Conservation (phyloP, 2,329 filamentous ascomycete genomes). For the Mycosphaerella sp. region DNA sequence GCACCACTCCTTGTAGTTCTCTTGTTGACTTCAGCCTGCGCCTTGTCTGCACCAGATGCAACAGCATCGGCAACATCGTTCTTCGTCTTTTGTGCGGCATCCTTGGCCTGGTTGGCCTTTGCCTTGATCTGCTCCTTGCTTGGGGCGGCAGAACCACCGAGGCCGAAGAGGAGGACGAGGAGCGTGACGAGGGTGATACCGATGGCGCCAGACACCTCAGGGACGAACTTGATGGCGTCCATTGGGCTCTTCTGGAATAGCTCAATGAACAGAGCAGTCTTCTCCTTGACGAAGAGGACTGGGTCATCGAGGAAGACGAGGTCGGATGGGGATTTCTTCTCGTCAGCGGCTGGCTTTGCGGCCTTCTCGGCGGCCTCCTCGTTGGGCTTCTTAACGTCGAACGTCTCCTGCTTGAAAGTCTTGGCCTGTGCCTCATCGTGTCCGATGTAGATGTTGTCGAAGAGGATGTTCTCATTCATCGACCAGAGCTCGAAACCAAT, state of each 20-base stretch:
- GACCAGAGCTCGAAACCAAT: slow-evolving; percentile 99
- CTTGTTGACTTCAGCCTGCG: slow-evolving; percentile 63
- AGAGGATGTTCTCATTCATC: slow-evolving; percentile 98
- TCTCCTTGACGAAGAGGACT: slow-evolving; percentile 80
- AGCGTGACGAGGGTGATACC: slow-evolving; percentile 64
- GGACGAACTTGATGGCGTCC: slow-evolving; percentile 79
- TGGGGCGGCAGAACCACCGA: slow-evolving; percentile 55
- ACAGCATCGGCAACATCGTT: slow-evolving; percentile 63
- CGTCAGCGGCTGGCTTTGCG: slow-evolving; percentile 60
- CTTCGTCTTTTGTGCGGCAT: slow-evolving; percentile 58
- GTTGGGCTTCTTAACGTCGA: slow-evolving; percentile 75
- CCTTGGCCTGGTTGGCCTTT: slow-evolving; percentile 69
- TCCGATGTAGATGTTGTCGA: slow-evolving; percentile 99
- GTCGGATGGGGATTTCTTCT: slow-evolving; percentile 65
- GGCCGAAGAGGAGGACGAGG: slow-evolving; percentile 61
- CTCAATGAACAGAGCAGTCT: slow-evolving; percentile 82
- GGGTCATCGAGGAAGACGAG: slow-evolving; percentile 90
- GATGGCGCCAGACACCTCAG: slow-evolving; percentile 80
- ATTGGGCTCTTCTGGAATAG: slow-evolving; percentile 78
- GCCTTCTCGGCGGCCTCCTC: slow-evolving; percentile 80
- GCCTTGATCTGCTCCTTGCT: slow-evolving; percentile 64
- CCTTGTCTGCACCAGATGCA: slow-evolving; percentile 62
- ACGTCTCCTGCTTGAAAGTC: slow-evolving; percentile 83
- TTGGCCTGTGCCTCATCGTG: slow-evolving; percentile 91
- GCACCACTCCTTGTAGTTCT: slow-evolving; percentile 22